Conservation (phyloP, 768 basidiomycete species). For the Leccinum variicolor region DNA sequence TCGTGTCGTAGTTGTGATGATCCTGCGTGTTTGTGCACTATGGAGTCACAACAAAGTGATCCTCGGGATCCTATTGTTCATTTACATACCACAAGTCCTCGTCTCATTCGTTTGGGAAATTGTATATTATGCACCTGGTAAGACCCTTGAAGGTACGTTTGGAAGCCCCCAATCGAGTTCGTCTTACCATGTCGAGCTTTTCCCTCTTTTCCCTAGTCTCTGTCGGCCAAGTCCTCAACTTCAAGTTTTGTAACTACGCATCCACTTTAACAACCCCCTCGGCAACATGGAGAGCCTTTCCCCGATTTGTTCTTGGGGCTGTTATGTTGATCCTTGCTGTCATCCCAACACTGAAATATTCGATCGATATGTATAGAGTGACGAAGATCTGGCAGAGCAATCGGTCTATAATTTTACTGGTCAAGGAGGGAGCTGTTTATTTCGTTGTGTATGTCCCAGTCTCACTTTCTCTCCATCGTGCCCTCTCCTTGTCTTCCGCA, state of each 20-base stretch:
- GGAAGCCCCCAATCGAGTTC: neutral
- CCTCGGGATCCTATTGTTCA: neutral
- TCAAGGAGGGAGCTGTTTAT: neutral
- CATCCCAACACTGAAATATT: neutral
- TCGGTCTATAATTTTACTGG: neutral
- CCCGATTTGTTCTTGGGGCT: neutral
- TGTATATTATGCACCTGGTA: neutral
- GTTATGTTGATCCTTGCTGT: neutral
- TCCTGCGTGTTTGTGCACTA: neutral
- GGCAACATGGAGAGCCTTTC: neutral
- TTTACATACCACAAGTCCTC: neutral
- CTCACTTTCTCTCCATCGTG: neutral
- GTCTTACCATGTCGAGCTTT: neutral
- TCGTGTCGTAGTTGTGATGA: neutral
- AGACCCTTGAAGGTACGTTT: neutral
- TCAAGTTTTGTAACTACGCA: neutral
- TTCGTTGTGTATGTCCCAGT: neutral
- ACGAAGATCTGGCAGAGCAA: neutral
- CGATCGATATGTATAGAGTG: neutral
- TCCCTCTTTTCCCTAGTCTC: neutral
- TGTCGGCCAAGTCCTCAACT: neutral
- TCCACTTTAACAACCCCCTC: neutral
- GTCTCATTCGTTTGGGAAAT: neutral
- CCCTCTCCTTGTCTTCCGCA: neutral
- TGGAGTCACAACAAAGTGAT: neutral